phyloP scores from a whole-genome alignment of 108 stramenopile genomes.

The Skeletonema costatum region DNA sequence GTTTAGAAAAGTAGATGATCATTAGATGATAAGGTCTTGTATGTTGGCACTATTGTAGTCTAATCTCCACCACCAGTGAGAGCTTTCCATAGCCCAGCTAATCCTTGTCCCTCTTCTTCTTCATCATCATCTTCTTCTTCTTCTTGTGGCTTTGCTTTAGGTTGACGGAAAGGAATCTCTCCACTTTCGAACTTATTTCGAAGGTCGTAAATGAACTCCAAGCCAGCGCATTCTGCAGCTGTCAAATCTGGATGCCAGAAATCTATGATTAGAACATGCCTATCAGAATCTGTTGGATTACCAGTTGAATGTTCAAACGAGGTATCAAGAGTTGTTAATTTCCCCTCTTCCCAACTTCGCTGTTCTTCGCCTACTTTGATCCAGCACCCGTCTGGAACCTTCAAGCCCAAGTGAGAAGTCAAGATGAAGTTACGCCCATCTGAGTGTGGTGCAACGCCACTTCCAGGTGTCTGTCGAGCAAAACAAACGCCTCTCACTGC shows the following conservation, averaged over 20 bases:
- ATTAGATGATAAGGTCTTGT: neutral
- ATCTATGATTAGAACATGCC: slow-evolving; percentile 93
- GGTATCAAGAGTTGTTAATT: slow-evolving; percentile 86
- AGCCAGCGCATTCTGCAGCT: slow-evolving; percentile 70
- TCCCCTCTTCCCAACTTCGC: slow-evolving; percentile 72
- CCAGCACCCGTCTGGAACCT: slow-evolving; percentile 80
- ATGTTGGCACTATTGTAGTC: neutral
- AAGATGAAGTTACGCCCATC: slow-evolving; percentile 95
- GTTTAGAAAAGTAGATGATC: neutral
- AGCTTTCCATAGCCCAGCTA: slow-evolving; percentile 62
- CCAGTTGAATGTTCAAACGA: slow-evolving; percentile 91
- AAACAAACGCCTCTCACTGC: slow-evolving; percentile 96
- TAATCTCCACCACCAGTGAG: slow-evolving; percentile 54
- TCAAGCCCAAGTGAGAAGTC: slow-evolving; percentile 88
- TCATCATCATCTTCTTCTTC: slow-evolving; percentile 27
- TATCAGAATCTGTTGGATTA: slow-evolving; percentile 80
- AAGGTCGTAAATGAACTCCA: slow-evolving; percentile 85
- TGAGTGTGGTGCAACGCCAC: slow-evolving; percentile 85
- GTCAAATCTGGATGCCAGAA: slow-evolving; percentile 95
- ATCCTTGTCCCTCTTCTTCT: slow-evolving; percentile 46
- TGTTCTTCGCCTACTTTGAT: slow-evolving; percentile 79
- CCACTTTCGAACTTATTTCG: slow-evolving; percentile 88
- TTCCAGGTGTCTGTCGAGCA: slow-evolving; percentile 83
- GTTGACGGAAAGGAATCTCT: slow-evolving; percentile 77
- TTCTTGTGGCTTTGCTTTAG: slow-evolving; percentile 29